Conservation (phyloP, 192 early-diverging fungal species). For the Powellomyces hirtus region DNA sequence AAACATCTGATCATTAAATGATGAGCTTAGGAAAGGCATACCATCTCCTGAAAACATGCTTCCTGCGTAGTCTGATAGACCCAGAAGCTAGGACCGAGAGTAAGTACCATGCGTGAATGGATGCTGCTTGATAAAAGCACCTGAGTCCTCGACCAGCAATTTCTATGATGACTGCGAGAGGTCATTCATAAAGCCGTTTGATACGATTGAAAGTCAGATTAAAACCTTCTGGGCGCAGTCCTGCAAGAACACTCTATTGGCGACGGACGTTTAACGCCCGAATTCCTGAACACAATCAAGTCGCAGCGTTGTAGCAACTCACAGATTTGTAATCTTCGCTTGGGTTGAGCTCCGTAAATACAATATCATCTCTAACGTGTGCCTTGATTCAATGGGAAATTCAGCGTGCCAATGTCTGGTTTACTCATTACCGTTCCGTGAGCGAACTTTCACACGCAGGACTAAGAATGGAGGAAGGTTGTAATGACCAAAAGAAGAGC, state of each 20-base stretch:
- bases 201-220: too few species aligned
- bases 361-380: conserved; percentile 40
- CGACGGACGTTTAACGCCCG: background rate
- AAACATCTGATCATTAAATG: too few species aligned
- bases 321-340: conserved; percentile 50
- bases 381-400: background rate
- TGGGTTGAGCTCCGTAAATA: conserved; percentile 47
- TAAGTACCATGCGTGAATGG: background rate
- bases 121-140: background rate
- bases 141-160: conserved; percentile 38
- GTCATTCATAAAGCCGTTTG: too few species aligned
- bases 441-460: conserved; percentile 45
- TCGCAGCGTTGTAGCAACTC: background rate
- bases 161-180: conserved; percentile 33
- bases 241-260: conserved; percentile 41
- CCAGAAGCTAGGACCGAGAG: conserved; percentile 31
- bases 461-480: conserved; percentile 9
- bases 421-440: conserved; percentile 32
- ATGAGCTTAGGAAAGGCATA: too few species aligned
- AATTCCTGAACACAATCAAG: background rate
- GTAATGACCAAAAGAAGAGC: too few species aligned
- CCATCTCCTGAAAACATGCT: conserved; percentile 40
- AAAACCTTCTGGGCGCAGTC: conserved; percentile 41
- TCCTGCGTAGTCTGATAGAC: conserved; percentile 46
- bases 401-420: background rate